Evolutionary conservation across 140 eudicot genomes (phyloP), one percentile per base, ranked within the genome.

Genomic region (Senecio squalidus): DNA sequence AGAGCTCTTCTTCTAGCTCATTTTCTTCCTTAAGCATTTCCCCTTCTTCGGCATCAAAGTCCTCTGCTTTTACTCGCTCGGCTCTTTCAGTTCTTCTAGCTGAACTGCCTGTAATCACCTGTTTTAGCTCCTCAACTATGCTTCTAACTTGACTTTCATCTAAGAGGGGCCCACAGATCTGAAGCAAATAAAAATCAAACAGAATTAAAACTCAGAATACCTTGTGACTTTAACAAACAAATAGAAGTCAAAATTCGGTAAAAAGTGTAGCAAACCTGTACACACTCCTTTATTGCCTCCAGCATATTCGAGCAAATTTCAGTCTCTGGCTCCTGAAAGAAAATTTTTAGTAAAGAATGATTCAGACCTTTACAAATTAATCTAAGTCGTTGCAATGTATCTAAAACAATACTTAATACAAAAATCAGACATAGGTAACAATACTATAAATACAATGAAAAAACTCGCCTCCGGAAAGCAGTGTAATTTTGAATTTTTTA

Each of bases 1-100:
- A 73, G 49, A 83, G 76, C 64, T 83, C 91, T 68, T 83, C 91
- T 58, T 83, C 86, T 66, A 57, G 79, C 59, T 83, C 86, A 45
- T 83, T 79, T 76, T 83, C 86, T 72, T 83, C 91, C 68, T 73
- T 79, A 17, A 83, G 83, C 76, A 83, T 62, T 69, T 83, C 91
- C 6, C 81, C 80, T 60, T 83, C 91, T 62, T 83, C 91, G 11
- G 82, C 81, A 62, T 83, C 91, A 55, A 83, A 83, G 76, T 79
- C 91, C 66, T 83, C 91, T 27, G 86, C 86, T 73, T 73, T 79
- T 26, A 78, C 70, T 66, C 86, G 76, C 26, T 79, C 86, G 8
- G 77, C 83, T 66, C 91, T 70, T 55, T 74, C 86, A 15, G 50
- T 62, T 58, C 77, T 79, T 73, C 91, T 79, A 38, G 72, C 60